Base-by-base conservation (phyloP, 495 filamentous ascomycete genomes). In the Lasiosphaeria miniovina region DNA sequence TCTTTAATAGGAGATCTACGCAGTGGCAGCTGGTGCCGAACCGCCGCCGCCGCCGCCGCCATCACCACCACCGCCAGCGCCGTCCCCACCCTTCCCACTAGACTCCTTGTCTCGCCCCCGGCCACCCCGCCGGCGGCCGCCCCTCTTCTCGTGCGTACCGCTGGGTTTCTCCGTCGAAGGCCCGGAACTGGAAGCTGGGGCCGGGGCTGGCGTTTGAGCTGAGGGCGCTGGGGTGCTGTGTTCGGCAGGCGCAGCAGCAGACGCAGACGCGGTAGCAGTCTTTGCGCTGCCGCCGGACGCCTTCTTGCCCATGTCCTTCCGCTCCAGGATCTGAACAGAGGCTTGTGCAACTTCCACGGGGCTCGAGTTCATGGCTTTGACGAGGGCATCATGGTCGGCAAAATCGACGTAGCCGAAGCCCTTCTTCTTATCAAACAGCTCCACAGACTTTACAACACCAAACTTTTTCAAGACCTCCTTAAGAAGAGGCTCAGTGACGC, bases 391-490 rank as follows among this genome's bases (percentile, higher is more conserved):
- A 3, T 85, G 80, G 32, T 88, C 84, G 4, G 80, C 83, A 71
- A 96, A 96, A 58, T 94, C 90, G 40, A 93, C 86, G 62, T 96
- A 96, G 9, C 90, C 92, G 65, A 95, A 95, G 2, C 91, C 92
- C 71, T 96, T 96, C 68, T 91, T 87, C 72, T 89, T 89, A 66
- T 96, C 91, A 24, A 24, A 24, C 49, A 97, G 93, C 65, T 96
- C 92, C 3, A 94, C 89, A 61, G 84, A 87, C 3, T 81, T 80
- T 36, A 96, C 82, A 6, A 82, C 63, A 15, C 92, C 92, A 60
- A 88, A 93, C 1, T 73, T 68, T 40, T 83, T 73, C 67, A 97
- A 85, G 7, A 90, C 86, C 61, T 86, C 80, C 60, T 87, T 83
- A 4, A 97, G 81, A 0, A 90, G 71, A 0, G 85, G 75, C 63